Base-by-base conservation (phyloP, 2,329 filamentous ascomycete genomes). In the Paracamarosporium sp. region DNA sequence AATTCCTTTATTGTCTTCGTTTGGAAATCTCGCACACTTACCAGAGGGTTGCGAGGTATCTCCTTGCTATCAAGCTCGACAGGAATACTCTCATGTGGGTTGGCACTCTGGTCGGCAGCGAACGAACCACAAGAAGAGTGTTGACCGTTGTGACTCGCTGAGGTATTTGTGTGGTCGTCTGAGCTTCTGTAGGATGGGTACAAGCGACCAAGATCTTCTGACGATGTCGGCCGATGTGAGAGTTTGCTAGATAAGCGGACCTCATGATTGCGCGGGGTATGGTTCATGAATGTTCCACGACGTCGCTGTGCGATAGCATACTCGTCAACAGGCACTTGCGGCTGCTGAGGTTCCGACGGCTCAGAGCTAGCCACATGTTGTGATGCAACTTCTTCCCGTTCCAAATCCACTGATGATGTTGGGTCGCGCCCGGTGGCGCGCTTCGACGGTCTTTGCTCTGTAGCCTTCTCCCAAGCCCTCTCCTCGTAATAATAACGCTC, bases 261-360 rank as follows among this genome's bases (percentile, higher is more conserved):
- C 46, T 73, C 73, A 50, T 68, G 70, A 38, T 59, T 55, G 33
- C 71, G 65, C 28, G 73, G 73, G 7, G 71, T 76, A 51, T 75
- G 72, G 48, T 76, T 75, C 36, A 74, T 62, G 47, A 74, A 75
- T n/a, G 59, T 70, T 24, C 67, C 70, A 54, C 66, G 69, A 12
- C 64, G 60, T 55, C 67, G 62, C 57, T 69, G 69, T 66, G 65
- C 55, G 63, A 43, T 64, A 57, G 35, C n/a, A 41, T 15, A 24
- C 31, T 31, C 48, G 22, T 60, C 55, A 27, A 41, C 24, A 6
- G 25, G 36, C 17, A 27, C 31, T 27, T 65, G 55, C 12, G 61
- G 53, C 22, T 58, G 59, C 43, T 57, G 24, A 11, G 48, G 58
- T 28, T 40, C 62, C 57, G 53, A 56, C 25, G 55, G 46, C 45